Percentiles rank a stretch among this genome's conserved stretches.
Evolutionary conservation across 441 rosid genomes (phyloP).

Genomic region (Adansonia madagascariensis): DNA sequence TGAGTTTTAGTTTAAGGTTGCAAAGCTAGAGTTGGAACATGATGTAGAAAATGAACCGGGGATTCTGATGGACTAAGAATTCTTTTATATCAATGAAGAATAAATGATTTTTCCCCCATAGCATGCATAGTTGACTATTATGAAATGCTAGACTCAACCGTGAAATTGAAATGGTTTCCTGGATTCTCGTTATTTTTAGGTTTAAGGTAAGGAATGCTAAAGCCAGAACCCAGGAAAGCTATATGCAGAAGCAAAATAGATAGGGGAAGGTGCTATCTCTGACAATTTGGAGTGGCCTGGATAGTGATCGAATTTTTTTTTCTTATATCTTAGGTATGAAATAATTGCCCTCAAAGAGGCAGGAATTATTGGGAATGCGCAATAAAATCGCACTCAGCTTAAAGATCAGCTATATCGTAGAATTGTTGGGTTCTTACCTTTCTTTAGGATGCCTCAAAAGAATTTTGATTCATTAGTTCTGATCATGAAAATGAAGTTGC

Average conservation of each 20-base stretch:
- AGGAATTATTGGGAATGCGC: neutral
- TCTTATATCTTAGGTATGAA: constrained; percentile 9
- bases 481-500: neutral
- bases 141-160: neutral
- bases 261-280: constrained; percentile 8
- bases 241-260: neutral
- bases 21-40: neutral
- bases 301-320: neutral
- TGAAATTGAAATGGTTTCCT: neutral
- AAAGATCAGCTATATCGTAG: neutral
- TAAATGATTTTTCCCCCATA: neutral
- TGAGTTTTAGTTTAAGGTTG: neutral
- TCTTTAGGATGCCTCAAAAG: neutral
- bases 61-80: neutral
- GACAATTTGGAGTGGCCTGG: constrained; percentile 1
- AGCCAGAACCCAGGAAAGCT: neutral
- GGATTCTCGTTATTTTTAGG: neutral
- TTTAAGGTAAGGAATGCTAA: neutral
- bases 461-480: neutral
- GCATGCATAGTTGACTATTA: neutral
- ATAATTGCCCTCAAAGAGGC: constrained; percentile 12
- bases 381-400: neutral
- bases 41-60: neutral
- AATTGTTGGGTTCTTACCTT: constrained; percentile 3
- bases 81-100: neutral